A percentile compares a stretch with the other conserved stretches of the same genome.
Evolutionary conservation across 176 grass and related monocot species (phyloP).

Genomic region (Aegilops sharonensis): DNA sequence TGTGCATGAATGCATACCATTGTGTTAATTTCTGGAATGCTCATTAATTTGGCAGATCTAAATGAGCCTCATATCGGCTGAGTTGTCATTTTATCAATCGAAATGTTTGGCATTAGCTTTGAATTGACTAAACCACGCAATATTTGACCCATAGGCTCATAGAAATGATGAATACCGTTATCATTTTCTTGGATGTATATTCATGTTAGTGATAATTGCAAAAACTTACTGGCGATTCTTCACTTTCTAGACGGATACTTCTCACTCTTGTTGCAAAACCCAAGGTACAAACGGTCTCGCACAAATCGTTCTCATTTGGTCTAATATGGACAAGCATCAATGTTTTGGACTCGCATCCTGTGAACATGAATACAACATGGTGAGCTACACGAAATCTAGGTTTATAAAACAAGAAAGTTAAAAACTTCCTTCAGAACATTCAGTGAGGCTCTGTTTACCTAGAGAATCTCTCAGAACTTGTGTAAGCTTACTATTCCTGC

Average conservation of each 20-base stretch:
- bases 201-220: slow-evolving; percentile 16
- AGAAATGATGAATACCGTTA: neutral
- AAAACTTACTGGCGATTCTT: slow-evolving; percentile 72
- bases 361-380: slow-evolving; percentile 27
- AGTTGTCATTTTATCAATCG: neutral
- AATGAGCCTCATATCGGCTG: neutral
- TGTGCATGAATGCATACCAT: neutral
- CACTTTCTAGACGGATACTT: slow-evolving; percentile 75
- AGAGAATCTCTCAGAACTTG: slow-evolving; percentile 94
- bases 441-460: slow-evolving; percentile 50
- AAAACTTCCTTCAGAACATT: neutral
- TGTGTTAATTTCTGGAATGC: slow-evolving; percentile 8
- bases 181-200: slow-evolving; percentile 19
- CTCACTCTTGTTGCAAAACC: slow-evolving; percentile 84
- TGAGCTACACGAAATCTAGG: slow-evolving; percentile 30
- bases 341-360: slow-evolving; percentile 93
- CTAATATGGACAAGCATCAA: slow-evolving; percentile 96
- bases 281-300: slow-evolving; percentile 89
- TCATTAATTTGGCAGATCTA: slow-evolving; percentile 5
- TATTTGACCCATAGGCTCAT: slow-evolving; percentile 8
- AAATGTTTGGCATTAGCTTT: neutral
- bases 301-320: slow-evolving; percentile 87
- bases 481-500: slow-evolving; percentile 97
- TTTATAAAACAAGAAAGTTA: slow-evolving; percentile 32
- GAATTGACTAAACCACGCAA: slow-evolving; percentile 22